Conservation (phyloP, 257 asterid genomes). For the Rhazya stricta region DNA sequence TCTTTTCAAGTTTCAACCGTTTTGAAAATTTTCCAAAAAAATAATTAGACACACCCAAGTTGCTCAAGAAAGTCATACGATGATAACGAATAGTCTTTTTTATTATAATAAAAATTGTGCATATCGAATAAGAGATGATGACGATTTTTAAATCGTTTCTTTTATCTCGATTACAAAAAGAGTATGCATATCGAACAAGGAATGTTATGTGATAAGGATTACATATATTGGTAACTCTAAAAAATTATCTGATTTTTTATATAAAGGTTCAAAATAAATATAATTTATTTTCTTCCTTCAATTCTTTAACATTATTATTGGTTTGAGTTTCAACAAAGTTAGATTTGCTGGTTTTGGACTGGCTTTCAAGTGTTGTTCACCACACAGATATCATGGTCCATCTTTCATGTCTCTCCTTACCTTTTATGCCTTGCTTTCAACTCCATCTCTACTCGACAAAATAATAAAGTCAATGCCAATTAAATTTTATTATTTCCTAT, state of each 20-base stretch:
- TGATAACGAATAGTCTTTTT: not conserved
- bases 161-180: too few relatives aligned
- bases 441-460: not conserved
- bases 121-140: too few relatives aligned
- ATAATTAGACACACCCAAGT: not conserved
- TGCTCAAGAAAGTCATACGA: not conserved
- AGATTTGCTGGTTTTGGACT: conserved; percentile 14
- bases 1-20: not conserved
- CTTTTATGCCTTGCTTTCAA: conserved; percentile 10
- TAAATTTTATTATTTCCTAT: too few relatives aligned
- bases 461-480: conserved; percentile 2
- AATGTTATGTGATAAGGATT: too few relatives aligned
- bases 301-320: not conserved
- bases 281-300: not conserved
- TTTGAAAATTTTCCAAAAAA: not conserved
- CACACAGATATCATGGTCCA: conserved; percentile 11
- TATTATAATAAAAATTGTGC: too few relatives aligned
- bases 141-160: too few relatives aligned
- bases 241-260: too few relatives aligned
- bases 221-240: too few relatives aligned
- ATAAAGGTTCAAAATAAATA: too few relatives aligned
- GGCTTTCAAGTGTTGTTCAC: not conserved
- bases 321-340: conserved; percentile 1
- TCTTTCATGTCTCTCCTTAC: not conserved
- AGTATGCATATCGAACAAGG: too few relatives aligned